A percentile compares a stretch with the other conserved stretches of the same genome.
Conservation (phyloP, 2,329 filamentous ascomycete genomes). For the Ophiostoma piceae region DNA sequence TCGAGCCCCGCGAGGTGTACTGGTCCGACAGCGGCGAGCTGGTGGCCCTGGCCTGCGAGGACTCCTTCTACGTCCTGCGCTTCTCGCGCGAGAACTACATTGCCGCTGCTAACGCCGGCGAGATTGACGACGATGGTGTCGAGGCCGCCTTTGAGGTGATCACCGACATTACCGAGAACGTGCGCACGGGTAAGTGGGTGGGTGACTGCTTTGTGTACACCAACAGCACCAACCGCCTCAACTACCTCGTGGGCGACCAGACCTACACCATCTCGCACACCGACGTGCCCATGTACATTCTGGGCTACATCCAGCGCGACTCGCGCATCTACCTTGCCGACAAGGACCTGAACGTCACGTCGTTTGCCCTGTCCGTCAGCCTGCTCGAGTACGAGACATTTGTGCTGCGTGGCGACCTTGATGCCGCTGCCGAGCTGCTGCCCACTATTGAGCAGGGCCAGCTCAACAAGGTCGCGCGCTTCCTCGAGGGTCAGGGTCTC, state of each 20-base stretch:
- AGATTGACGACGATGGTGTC: slow-evolving; percentile 84
- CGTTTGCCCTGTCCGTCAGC: slow-evolving; percentile 82
- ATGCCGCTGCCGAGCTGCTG: slow-evolving; percentile 80
- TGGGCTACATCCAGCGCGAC: slow-evolving; percentile 92
- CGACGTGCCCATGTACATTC: slow-evolving; percentile 87
- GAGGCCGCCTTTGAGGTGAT: slow-evolving; percentile 95
- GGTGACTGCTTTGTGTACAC: slow-evolving; percentile 99
- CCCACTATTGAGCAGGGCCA: slow-evolving; percentile 82
- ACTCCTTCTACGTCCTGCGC: slow-evolving; percentile 88
- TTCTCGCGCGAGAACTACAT: slow-evolving; percentile 87
- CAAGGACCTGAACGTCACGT: slow-evolving; percentile 89
- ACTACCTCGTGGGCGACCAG: slow-evolving; percentile 96
- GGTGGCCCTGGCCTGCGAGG: slow-evolving; percentile 86
- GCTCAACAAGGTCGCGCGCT: slow-evolving; percentile 95
- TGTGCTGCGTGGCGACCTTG: slow-evolving; percentile 88
- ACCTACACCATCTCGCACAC: slow-evolving; percentile 97
- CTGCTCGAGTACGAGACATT: slow-evolving; percentile 97
- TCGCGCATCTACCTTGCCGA: slow-evolving; percentile 92
- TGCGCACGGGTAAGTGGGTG: slow-evolving; percentile 94
- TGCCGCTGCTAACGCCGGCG: slow-evolving; percentile 72
- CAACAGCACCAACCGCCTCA: slow-evolving; percentile 90
- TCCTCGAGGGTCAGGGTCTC: slow-evolving; percentile 77
- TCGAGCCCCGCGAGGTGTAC: slow-evolving; percentile 69
- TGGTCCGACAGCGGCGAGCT: slow-evolving; percentile 97
- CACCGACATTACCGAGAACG: slow-evolving; percentile 88